Percentiles rank a stretch among this genome's conserved stretches.
Evolutionary conservation across 768 basidiomycete genomes (phyloP).

Genomic region (Boletus edulis): DNA sequence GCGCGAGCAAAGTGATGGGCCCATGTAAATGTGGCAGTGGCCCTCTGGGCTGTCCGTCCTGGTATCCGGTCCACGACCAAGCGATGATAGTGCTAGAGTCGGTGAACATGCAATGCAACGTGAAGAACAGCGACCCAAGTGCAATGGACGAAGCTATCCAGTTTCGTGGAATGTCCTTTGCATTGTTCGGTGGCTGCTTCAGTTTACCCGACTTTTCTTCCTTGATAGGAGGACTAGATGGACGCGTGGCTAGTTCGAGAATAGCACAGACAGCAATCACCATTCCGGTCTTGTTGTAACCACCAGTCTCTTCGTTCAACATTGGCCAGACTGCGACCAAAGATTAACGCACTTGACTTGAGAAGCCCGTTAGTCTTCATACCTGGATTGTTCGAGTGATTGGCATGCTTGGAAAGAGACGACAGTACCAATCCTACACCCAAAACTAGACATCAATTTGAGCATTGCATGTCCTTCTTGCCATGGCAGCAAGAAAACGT

Average conservation of each 20-base stretch:
- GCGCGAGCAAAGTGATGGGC: conserved; percentile 62
- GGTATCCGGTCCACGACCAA: conserved; percentile 91
- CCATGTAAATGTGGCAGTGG: conserved; percentile 73
- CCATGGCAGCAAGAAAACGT: conserved; percentile 22
- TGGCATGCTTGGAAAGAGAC: conserved; percentile 70
- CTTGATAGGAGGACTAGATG: conserved; percentile 16
- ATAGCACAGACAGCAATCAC: conserved; percentile 56
- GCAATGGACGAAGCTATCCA: conserved; percentile 50
- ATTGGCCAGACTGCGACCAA: conserved; percentile 69
- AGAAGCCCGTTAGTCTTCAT: not conserved
- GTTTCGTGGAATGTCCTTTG: conserved; percentile 12
- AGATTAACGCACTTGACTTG: not conserved
- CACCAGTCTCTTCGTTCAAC: conserved; percentile 60
- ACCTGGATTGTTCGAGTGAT: conserved; percentile 82
- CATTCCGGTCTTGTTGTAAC: conserved; percentile 69
- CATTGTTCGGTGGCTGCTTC: not conserved
- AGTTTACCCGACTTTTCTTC: not conserved
- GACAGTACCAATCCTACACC: conserved; percentile 65
- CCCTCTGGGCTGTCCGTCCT: conserved; percentile 55
- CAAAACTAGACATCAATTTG: conserved; percentile 45
- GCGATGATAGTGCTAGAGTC: conserved; percentile 79
- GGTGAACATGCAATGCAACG: conserved; percentile 66
- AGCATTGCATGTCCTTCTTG: not conserved
- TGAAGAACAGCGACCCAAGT: conserved; percentile 68
- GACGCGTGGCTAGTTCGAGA: conserved; percentile 50